phyloP scores from a whole-genome alignment of 257 asterid genomes.

The Salvia splendens region DNA sequence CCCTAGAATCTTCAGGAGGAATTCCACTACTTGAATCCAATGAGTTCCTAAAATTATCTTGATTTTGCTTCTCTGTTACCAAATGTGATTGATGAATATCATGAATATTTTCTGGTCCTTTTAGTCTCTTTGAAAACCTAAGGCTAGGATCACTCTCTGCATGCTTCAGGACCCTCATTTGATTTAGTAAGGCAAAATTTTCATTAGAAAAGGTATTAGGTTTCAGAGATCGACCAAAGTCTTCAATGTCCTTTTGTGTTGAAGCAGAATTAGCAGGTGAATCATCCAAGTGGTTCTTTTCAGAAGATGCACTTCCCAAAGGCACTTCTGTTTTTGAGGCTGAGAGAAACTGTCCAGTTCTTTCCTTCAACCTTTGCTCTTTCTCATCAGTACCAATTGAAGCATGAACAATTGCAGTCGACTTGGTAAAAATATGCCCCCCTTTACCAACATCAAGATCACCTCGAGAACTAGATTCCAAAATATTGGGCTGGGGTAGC shows the following conservation, averaged over 20 bases:
- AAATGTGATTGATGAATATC: slow-evolving; percentile 42
- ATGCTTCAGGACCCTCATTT: slow-evolving; percentile 49
- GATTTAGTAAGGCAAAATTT: slow-evolving; percentile 57
- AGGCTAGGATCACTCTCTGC: slow-evolving; percentile 57
- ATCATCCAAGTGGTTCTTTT: slow-evolving; percentile 46
- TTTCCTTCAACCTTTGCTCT: slow-evolving; percentile 43
- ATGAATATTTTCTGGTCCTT: slow-evolving; percentile 52
- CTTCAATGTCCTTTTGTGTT: slow-evolving; percentile 46
- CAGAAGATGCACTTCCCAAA: slow-evolving; percentile 43
- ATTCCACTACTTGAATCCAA: slow-evolving; percentile 40
- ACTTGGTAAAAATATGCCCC: slow-evolving; percentile 25
- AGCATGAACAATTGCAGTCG: slow-evolving; percentile 34
- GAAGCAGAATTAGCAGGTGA: slow-evolving; percentile 67
- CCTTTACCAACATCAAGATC: slow-evolving; percentile 31
- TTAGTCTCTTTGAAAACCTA: slow-evolving; percentile 62
- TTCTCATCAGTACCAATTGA: no score
- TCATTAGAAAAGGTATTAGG: slow-evolving; percentile 59
- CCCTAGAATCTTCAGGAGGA: slow-evolving; percentile 50
- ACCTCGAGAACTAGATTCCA: slow-evolving; percentile 56
- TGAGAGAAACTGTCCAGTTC: slow-evolving; percentile 35
- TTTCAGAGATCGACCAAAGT: slow-evolving; percentile 78
- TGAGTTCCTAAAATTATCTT: slow-evolving; percentile 43
- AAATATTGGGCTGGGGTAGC: slow-evolving; percentile 47
- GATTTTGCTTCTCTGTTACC: slow-evolving; percentile 44
- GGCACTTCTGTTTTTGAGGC: slow-evolving; percentile 43